Evolutionary conservation across 495 filamentous ascomycete species (phyloP), one percentile per base, ranked within the genome.

Genomic region (Tuber calosporum): DNA sequence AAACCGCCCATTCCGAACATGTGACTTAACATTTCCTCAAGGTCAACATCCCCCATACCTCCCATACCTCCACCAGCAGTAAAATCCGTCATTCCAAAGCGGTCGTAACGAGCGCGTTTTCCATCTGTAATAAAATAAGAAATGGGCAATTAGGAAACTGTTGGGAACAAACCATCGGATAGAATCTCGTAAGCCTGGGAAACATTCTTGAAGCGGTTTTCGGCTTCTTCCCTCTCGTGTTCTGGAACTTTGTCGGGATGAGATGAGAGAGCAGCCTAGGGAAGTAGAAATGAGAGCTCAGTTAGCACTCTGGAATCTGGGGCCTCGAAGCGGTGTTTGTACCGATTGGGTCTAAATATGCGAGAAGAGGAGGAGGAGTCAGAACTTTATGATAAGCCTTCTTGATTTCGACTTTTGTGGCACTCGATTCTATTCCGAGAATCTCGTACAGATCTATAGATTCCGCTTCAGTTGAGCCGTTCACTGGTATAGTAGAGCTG

Each of bases 111-210:
- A 36, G 92, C 87, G 75, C 95, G 90, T 82, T 96, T 97, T 40
- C 97, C 89, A 70, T 81, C 73, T 74, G 20, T 37, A 19, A 17
- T 34, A 62, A 62, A 62, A n/a, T 62, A 15, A 62, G 53, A 34
- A 48, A 22, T 20, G 30, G 36, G 45, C 6, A 15, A 69, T 62
- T 5, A n/a, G 43, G 26, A 5, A 6, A 69, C 34, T 5, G 22
- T 15, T 22, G 7, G 17, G 39, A 53, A 73, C 53, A 73, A 41
- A 74, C 69, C 96, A 86, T 99, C 94, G 83, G 90, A 90, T 67
- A 99, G 92, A 81, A 98, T 97, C 82, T 99, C 95, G 85, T 98
- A 99, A 74, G 95, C 95, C 85, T 95, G 90, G 69, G 90, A 92
- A 66, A 97, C 89, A 68, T 88, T 84, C 84, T 98, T 98, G 88